Evolutionary conservation across 1,284 basidiomycete species (phyloP).

Genomic region (Ustilago shanxiensis): DNA sequence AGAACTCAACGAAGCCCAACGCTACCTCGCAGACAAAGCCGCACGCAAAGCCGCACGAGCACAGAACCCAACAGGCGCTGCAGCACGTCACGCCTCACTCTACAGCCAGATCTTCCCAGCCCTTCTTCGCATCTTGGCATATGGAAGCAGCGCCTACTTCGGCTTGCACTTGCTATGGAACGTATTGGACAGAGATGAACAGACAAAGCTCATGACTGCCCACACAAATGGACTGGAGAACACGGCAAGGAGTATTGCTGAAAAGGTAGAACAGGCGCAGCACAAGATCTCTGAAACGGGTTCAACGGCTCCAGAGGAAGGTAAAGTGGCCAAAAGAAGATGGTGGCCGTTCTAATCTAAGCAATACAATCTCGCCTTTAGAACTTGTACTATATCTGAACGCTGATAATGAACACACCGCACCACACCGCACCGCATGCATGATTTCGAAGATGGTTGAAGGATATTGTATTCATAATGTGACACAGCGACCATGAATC

Average conservation of each 20-base stretch:
- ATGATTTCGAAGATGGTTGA: neutral
- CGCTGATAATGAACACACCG: neutral
- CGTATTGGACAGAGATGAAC: constrained; percentile 57
- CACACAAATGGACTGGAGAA: constrained; percentile 40
- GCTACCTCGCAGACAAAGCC: constrained; percentile 44
- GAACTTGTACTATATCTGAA: constrained; percentile 12
- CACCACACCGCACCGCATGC: no score
- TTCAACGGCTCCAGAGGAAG: neutral
- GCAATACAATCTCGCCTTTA: neutral
- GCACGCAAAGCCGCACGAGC: constrained; percentile 23
- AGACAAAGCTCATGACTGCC: constrained; percentile 34
- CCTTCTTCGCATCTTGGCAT: constrained; percentile 63
- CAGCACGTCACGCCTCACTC: constrained; percentile 54
- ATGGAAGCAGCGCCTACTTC: constrained; percentile 66
- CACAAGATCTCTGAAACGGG: neutral
- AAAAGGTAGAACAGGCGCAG: constrained; percentile 26
- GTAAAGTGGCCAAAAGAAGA: constrained; percentile 2
- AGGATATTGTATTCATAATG: neutral
- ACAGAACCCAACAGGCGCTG: constrained; percentile 29
- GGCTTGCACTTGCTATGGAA: constrained; percentile 65
- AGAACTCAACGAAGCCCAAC: constrained; percentile 43
- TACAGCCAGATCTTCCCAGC: constrained; percentile 65
- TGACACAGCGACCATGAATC: neutral
- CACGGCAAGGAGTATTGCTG: constrained; percentile 35
- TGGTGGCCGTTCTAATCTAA: constrained; percentile 39